Percentiles rank a stretch among this genome's conserved stretches.
phyloP scores from a whole-genome alignment of 148 eudicot genomes.

The Rhododendron griersonianum region DNA sequence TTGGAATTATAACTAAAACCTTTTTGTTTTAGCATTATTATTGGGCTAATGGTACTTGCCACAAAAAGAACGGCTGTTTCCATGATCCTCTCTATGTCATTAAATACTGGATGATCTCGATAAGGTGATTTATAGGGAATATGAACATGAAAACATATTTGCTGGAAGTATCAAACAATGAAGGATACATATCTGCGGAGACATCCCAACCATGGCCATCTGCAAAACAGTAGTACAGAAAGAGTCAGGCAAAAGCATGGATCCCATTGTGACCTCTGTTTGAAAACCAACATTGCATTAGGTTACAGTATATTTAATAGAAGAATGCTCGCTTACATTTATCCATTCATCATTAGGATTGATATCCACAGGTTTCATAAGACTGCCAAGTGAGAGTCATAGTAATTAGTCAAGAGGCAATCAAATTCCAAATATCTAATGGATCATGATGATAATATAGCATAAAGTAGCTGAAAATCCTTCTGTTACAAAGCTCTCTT shows the following conservation, averaged over 20 bases:
- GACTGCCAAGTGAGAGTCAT: constrained; percentile 46
- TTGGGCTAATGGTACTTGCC: background rate
- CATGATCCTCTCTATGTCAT: background rate
- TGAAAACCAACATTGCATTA: background rate
- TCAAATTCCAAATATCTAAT: background rate
- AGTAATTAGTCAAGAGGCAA: constrained; percentile 6
- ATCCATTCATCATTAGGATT: constrained; percentile 89
- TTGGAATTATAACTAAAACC: background rate
- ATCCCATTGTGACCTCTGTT: background rate
- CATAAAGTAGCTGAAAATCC: background rate
- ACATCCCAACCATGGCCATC: constrained; percentile 84
- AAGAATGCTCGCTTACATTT: constrained; percentile 56
- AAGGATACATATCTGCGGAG: constrained; percentile 94
- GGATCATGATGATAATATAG: background rate
- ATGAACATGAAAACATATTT: background rate
- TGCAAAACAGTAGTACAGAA: constrained; percentile 22
- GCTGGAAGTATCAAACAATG: background rate
- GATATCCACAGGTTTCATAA: constrained; percentile 81
- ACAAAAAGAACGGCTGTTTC: background rate
- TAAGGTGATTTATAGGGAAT: background rate
- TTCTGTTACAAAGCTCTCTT: background rate
- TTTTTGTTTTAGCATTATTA: background rate
- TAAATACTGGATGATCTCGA: background rate
- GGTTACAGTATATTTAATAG: background rate
- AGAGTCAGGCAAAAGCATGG: background rate